These are phyloP conservation scores for Sarocladium brachiariae DNA, from an alignment of 2,329 filamentous ascomycete genomes.

Conservation along the genomic window DNA sequence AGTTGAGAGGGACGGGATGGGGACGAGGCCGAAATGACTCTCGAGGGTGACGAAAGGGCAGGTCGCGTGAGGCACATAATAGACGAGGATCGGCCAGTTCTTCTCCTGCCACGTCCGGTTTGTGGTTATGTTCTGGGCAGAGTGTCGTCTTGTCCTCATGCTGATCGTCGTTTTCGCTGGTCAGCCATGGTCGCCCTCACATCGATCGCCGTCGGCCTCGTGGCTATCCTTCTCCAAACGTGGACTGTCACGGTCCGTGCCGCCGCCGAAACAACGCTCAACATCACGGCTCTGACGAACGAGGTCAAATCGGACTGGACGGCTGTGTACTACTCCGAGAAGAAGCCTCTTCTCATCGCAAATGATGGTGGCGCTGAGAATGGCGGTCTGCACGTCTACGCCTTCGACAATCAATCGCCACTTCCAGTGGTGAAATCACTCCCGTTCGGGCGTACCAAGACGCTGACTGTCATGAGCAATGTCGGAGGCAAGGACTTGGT, in stretches of 20 bases:
- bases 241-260: neutral
- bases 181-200: neutral
- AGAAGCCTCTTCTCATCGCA: constrained; percentile 31
- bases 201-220: neutral
- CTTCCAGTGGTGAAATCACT: constrained; percentile 25
- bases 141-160: neutral
- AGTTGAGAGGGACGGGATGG: too few species aligned
- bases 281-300: constrained; percentile 26
- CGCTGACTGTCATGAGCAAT: constrained; percentile 32
- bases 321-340: constrained; percentile 29
- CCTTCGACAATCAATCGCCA: constrained; percentile 22
- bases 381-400: constrained; percentile 35
- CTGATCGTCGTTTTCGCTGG: neutral
- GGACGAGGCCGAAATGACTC: neutral
- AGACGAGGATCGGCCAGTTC: neutral
- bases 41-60: neutral
- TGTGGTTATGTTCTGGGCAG: neutral
- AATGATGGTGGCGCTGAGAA: constrained; percentile 37
- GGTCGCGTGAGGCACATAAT: too few species aligned
- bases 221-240: neutral
- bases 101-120: neutral
- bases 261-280: constrained; percentile 15
- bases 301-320: constrained; percentile 36
- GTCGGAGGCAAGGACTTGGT: constrained; percentile 29
- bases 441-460: constrained; percentile 37